Base-by-base conservation (phyloP, 768 basidiomycete genomes). In the Psilocybe tampanensis region DNA sequence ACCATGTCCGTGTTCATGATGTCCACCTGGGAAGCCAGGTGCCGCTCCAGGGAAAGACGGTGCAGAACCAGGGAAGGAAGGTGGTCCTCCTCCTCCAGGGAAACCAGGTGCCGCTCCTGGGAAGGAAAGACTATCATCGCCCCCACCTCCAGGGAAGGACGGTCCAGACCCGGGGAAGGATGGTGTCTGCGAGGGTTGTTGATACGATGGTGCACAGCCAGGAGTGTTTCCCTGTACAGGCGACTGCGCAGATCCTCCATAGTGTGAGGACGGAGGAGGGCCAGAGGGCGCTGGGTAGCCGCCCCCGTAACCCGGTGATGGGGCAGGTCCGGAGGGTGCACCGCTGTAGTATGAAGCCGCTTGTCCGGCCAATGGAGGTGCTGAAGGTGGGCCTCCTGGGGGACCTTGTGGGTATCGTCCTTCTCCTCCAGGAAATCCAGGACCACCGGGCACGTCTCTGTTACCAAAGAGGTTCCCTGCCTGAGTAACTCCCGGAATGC, bases 401-500 rank as follows among this genome's bases (percentile, higher is more conserved):
- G 57, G 51, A 15, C 47, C 44, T n/a, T 42, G 44, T 9, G 36
- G 36, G 32, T 47, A 42, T 17, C 39, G 33, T n/a, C 39, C 22
- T n/a, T 13, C 43, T n/a, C 36, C 43, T 44, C 62, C 56, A 15
- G 50, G 52, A 32, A 51, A 62, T 0, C 70, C 74, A 36, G 66
- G 66, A 22, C 53, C 69, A 22, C 55, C 69, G 22, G 52, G 52
- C 7, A 32, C n/a, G n/a, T 69, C 66, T 44, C 68, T 60, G 26
- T 70, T 23, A 8, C 47, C 68, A 26, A 82, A 65, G 8, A 80
- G 11, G 12, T 72, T 64, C 67, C 78, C 72, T 18, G 76, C 80
- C 59, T 80, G 79, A 7, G 66, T 44, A 22, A 81, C 74, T 3
- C 79, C 81, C 0, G 85, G 85, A 33, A 85, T 74, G 34, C 76